Conservation (phyloP, 495 filamentous ascomycete genomes). For the Tuber microsphaerosporum region DNA sequence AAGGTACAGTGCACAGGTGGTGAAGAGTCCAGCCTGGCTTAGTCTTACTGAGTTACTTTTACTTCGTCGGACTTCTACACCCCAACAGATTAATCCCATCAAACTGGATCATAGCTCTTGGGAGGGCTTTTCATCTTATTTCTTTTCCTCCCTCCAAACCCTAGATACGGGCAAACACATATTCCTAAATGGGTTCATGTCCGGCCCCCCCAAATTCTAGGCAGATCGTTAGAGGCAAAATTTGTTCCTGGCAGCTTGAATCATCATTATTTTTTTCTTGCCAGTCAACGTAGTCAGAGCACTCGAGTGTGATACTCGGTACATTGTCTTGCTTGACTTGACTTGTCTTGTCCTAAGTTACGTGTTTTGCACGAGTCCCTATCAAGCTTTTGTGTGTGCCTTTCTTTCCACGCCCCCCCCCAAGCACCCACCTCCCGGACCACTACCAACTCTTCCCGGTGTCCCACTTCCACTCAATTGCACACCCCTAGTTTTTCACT, state of each 20-base stretch:
- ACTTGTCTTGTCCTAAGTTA: not conserved
- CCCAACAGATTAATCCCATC: not conserved
- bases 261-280: not conserved
- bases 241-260: not conserved
- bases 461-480: not conserved
- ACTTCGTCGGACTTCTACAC: not conserved
- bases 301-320: not conserved
- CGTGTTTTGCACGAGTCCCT: slow-evolving; percentile 3
- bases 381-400: not conserved
- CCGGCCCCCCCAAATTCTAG: not conserved
- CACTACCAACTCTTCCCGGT: not conserved
- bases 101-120: not conserved
- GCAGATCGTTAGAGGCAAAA: not conserved
- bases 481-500: not conserved
- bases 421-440: not conserved
- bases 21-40: not conserved
- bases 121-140: not conserved
- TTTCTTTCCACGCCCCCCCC: not conserved
- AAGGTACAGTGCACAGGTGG: not conserved
- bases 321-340: not conserved
- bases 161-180: not conserved
- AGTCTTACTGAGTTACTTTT: not conserved
- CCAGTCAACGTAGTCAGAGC: not conserved
- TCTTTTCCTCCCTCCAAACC: not conserved
- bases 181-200: not conserved